Conservation (phyloP, 345 rosid species). For the Citrus medica region DNA sequence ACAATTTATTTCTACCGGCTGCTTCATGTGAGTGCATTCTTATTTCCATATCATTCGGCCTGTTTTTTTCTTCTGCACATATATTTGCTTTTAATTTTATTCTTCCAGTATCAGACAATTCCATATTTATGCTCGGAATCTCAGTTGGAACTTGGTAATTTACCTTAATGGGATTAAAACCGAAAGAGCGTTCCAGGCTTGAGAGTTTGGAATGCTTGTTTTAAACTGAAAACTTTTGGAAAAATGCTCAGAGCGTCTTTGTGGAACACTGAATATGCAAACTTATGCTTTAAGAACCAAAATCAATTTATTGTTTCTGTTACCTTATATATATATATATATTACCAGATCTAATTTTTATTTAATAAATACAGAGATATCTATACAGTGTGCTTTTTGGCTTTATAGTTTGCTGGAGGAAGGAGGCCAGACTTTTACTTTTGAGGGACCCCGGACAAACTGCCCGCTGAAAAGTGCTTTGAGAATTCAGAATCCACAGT, state of each 20-base stretch:
- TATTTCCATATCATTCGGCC: not conserved
- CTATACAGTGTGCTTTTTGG: not conserved
- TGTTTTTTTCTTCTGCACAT: not conserved
- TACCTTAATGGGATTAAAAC: no score
- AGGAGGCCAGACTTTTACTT: slow-evolving; percentile 80
- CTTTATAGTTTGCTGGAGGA: slow-evolving; percentile 66
- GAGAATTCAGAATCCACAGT: slow-evolving; percentile 73
- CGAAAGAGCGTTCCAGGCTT: no score
- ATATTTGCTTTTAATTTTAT: not conserved
- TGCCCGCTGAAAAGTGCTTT: slow-evolving; percentile 46
- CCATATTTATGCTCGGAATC: no score
- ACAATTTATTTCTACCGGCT: slow-evolving; percentile 62
- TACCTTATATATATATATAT: no score
- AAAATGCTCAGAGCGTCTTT: no score
- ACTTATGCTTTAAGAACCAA: no score
- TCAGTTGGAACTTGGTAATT: no score
- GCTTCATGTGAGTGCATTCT: slow-evolving; percentile 56
- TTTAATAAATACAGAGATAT: not conserved
- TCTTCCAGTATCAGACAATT: no score
- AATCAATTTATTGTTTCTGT: no score
- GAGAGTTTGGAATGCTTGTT: no score
- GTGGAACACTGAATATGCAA: no score
- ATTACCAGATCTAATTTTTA: not conserved
- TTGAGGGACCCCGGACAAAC: slow-evolving; percentile 47
- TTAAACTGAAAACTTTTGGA: no score